A percentile compares a stretch with the other conserved stretches of the same genome.
phyloP scores from a whole-genome alignment of 345 rosid genomes.

The Melastoma malabathricum region DNA sequence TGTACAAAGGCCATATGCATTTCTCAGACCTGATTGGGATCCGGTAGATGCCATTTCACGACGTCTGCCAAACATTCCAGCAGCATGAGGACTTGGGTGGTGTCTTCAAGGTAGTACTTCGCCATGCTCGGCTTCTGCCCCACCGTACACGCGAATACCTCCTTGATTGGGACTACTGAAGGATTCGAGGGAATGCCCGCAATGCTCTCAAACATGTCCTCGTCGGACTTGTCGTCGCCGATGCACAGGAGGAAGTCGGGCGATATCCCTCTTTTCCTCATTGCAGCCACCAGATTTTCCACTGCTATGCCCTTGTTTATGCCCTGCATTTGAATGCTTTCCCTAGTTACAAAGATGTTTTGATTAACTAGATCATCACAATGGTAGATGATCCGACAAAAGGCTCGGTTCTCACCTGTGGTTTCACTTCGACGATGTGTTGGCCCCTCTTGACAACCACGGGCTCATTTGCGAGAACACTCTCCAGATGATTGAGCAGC shows the following conservation, averaged over 20 bases:
- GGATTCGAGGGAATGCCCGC: conserved; percentile 21
- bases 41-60: conserved; percentile 8
- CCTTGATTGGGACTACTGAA: conserved; percentile 24
- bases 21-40: not conserved
- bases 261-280: conserved; percentile 30
- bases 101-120: conserved; percentile 64
- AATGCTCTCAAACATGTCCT: conserved; percentile 77
- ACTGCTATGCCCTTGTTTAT: conserved; percentile 65
- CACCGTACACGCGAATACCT: conserved; percentile 67
- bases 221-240: conserved; percentile 77
- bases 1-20: conserved; percentile 2
- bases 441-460: conserved; percentile 77
- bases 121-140: conserved; percentile 94
- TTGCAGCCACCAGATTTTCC: conserved; percentile 42
- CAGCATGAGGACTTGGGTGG: conserved; percentile 39
- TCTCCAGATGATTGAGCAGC: conserved; percentile 78
- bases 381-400: not conserved
- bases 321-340: conserved; percentile 25
- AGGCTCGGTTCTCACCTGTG: conserved; percentile 41
- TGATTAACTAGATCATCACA: not conserved
- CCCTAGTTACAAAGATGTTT: not conserved
- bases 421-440: conserved; percentile 75
- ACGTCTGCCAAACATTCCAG: conserved; percentile 38
- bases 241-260: conserved; percentile 68
- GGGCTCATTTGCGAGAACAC: conserved; percentile 73